Evolutionary conservation across 352 stramenopile species (phyloP), one percentile per base, ranked within the genome.

Genomic region (Phytopythium mirpurense): DNA sequence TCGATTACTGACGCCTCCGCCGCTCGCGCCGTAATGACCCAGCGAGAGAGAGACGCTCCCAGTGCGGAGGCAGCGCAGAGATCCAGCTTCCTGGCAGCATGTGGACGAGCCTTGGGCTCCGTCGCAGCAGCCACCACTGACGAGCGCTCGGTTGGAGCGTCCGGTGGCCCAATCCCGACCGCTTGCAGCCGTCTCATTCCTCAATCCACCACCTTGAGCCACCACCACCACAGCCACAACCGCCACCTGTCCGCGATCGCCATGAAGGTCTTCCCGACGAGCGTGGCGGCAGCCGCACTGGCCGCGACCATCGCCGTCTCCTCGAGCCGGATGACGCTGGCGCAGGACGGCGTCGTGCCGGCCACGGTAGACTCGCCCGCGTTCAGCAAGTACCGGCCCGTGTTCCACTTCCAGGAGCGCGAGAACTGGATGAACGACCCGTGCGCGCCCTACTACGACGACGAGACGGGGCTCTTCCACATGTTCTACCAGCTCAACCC

Each of bases 351-450:
- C 18, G 37, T 70, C 14, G 58, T 66, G 40, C 40, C 70, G 31
- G 68, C 74, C 6, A 56, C 54, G 27, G 63, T 65, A 0, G 72
- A 67, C n/a, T 65, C 70, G 18, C 36, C 63, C 9, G 56, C 62
- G 16, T 87, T 87, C 60, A 48, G 74, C 10, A 76, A 88, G 64
- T 72, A 78, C 59, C 77, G 74, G 26, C 70, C 77, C 1, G 63
- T 82, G 19, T 88, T 74, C 58, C 78, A 88, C 64, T 84, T 86
- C 57, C 57, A 57, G 21, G 61, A 72, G 38, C 75, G 72, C 44
- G 67, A 86, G 51, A 85, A 90, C 63, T 91, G 81, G 81, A 86
- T 89, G 78, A 93, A 93, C 63, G 82, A 93, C 55, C 82, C 82
- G 41, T 90, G 83, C 55, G 82, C 67, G 0, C 79, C 83, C 32